Evolutionary conservation across 495 filamentous ascomycete genomes (phyloP).

Genomic region (Lepidopterella palustris): DNA sequence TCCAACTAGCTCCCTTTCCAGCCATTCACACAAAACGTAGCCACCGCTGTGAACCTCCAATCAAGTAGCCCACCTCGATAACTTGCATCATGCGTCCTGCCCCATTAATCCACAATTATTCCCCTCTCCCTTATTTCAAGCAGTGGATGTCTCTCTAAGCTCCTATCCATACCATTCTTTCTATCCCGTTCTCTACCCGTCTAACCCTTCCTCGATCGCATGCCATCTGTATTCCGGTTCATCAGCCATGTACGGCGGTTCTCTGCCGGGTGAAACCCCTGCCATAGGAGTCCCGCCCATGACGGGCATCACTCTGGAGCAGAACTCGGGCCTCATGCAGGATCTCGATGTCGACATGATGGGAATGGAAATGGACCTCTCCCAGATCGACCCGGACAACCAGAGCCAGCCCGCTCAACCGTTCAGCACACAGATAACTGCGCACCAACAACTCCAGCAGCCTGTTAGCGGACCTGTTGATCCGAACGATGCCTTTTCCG

Average conservation of each 20-base stretch:
- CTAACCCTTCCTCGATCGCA: background rate
- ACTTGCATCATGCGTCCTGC: too few relatives aligned
- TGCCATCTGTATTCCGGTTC: background rate
- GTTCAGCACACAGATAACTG: slow-evolving; percentile 9
- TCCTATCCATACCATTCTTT: too few relatives aligned
- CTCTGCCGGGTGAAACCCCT: slow-evolving; percentile 21
- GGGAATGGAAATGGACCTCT: slow-evolving; percentile 33
- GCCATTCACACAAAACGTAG: too few relatives aligned
- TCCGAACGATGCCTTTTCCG: slow-evolving; percentile 22
- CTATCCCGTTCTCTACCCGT: background rate
- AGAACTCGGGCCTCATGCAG: slow-evolving; percentile 8
- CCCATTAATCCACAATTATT: too few relatives aligned
- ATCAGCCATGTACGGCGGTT: slow-evolving; percentile 23
- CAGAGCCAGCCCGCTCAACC: slow-evolving; percentile 8
- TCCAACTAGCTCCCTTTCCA: too few relatives aligned
- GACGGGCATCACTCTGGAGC: slow-evolving; percentile 7
- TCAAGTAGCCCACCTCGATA: too few relatives aligned
- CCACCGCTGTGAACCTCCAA: too few relatives aligned
- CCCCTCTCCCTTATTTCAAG: too few relatives aligned
- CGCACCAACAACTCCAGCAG: slow-evolving; percentile 17
- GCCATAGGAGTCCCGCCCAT: slow-evolving; percentile 12
- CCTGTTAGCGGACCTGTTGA: slow-evolving; percentile 13
- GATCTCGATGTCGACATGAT: slow-evolving; percentile 24
- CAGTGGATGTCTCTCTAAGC: too few relatives aligned
- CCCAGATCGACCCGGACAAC: slow-evolving; percentile 20